Conservation (phyloP, 2,329 filamentous ascomycete species). For the Talaromyces albobiverticillius region DNA sequence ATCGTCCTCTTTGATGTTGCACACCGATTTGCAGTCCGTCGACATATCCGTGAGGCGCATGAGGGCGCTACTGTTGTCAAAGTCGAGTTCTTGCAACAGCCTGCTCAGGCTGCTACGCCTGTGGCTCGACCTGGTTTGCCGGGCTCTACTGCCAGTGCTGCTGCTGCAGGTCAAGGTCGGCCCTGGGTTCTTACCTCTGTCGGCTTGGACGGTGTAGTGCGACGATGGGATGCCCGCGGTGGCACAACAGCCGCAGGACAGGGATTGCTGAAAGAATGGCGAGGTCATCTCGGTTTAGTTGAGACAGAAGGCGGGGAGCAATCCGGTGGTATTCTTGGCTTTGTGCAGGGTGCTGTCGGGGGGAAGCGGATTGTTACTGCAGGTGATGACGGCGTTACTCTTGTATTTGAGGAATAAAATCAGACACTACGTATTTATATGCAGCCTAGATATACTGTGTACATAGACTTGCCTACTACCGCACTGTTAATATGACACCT, state of each 20-base stretch:
- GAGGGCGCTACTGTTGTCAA: slow-evolving; percentile 89
- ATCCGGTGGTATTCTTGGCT: slow-evolving; percentile 83
- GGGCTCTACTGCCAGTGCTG: slow-evolving; percentile 21
- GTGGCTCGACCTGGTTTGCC: slow-evolving; percentile 21
- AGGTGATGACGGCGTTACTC: slow-evolving; percentile 69
- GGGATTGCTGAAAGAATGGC: slow-evolving; percentile 82
- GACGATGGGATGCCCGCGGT: slow-evolving; percentile 78
- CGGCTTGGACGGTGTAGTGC: slow-evolving; percentile 87
- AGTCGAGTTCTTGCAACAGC: slow-evolving; percentile 72
- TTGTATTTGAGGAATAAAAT: slow-evolving; percentile 44
- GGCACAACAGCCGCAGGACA: slow-evolving; percentile 64
- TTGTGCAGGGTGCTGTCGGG: slow-evolving; percentile 70
- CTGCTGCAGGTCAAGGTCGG: slow-evolving; percentile 38
- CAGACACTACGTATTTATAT: neutral
- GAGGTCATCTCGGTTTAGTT: slow-evolving; percentile 61
- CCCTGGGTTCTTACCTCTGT: slow-evolving; percentile 76
- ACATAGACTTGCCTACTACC: neutral
- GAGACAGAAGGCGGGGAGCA: slow-evolving; percentile 64
- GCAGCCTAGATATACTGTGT: neutral
- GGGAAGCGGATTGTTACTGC: slow-evolving; percentile 80
- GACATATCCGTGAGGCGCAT: slow-evolving; percentile 78
- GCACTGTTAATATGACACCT: neutral
- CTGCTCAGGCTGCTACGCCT: slow-evolving; percentile 26
- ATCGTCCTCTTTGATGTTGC: slow-evolving; percentile 86
- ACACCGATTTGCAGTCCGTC: slow-evolving; percentile 80